A percentile compares a stretch with the other conserved stretches of the same genome.
Conservation (phyloP, 306 rosid genomes). For the Argentina anserina region DNA sequence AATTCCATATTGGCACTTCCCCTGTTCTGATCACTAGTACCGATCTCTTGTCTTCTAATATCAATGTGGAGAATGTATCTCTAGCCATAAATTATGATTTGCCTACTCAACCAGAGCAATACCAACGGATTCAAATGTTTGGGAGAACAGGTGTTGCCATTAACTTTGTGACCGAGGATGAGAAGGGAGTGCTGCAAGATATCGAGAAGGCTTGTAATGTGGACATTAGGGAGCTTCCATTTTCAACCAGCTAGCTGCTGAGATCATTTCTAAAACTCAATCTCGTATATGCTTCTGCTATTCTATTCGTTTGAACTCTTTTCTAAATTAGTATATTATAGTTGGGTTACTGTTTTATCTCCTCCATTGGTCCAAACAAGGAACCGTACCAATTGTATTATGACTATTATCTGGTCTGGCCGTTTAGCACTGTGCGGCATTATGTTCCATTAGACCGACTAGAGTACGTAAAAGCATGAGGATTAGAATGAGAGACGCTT, state of each 20-base stretch:
- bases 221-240: slow-evolving; percentile 59
- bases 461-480: too few species aligned
- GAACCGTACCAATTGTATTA: neutral
- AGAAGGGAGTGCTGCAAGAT: slow-evolving; percentile 68
- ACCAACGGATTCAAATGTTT: slow-evolving; percentile 83
- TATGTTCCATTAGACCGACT: too few species aligned
- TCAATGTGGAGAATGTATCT: slow-evolving; percentile 80
- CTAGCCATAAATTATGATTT: slow-evolving; percentile 78
- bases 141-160: slow-evolving; percentile 90
- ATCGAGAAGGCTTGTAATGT: slow-evolving; percentile 83
- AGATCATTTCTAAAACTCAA: neutral
- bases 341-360: neutral
- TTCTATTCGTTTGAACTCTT: neutral
- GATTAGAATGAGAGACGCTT: too few species aligned
- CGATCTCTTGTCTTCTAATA: slow-evolving; percentile 83
- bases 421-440: too few species aligned
- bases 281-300: neutral
- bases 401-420: too few species aligned
- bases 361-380: neutral
- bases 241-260: neutral
- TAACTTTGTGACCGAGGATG: slow-evolving; percentile 72
- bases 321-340: neutral
- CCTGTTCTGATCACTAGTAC: slow-evolving; percentile 73
- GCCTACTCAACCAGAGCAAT: slow-evolving; percentile 88
- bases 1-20: slow-evolving; percentile 76